Evolutionary conservation across 2,329 filamentous ascomycete genomes (phyloP).

Genomic region (Elsinoe perseae): DNA sequence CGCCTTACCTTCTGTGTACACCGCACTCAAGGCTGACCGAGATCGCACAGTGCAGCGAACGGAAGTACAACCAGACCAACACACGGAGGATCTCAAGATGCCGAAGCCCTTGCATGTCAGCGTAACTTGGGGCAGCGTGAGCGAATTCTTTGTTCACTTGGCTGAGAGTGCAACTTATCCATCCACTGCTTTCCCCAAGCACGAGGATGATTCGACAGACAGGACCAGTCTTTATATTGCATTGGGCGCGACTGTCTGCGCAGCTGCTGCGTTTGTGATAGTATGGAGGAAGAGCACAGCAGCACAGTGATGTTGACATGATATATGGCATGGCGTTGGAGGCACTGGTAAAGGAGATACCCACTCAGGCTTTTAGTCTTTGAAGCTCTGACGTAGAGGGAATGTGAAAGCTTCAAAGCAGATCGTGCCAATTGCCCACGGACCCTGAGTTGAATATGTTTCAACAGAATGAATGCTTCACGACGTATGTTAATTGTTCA

Average conservation of each 20-base stretch:
- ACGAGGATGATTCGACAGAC: constrained; percentile 76
- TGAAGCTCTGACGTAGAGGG: background rate
- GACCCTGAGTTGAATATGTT: background rate
- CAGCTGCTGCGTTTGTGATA: constrained; percentile 50
- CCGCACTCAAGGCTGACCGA: constrained; percentile 86
- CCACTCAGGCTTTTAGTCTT: background rate
- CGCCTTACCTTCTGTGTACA: constrained; percentile 84
- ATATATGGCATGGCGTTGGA: background rate
- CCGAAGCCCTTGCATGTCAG: constrained; percentile 87
- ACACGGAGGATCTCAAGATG: constrained; percentile 79
- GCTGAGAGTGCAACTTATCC: constrained; percentile 90
- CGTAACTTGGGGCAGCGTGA: constrained; percentile 87
- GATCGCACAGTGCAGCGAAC: constrained; percentile 96
- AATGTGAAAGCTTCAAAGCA: background rate
- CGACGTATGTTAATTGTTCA: background rate
- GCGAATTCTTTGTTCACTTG: constrained; percentile 83
- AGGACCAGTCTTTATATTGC: constrained; percentile 80
- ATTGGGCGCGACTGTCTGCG: constrained; percentile 60
- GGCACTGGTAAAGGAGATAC: background rate
- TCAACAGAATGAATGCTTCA: background rate
- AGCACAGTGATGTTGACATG: background rate
- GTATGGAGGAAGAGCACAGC: constrained; percentile 46
- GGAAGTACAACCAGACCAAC: constrained; percentile 84
- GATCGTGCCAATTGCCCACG: background rate
- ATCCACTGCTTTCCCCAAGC: constrained; percentile 79